Evolutionary conservation across 805 yeast genomes (phyloP), one percentile per base, ranked within the genome.

Genomic region (Spathaspora boniae): DNA sequence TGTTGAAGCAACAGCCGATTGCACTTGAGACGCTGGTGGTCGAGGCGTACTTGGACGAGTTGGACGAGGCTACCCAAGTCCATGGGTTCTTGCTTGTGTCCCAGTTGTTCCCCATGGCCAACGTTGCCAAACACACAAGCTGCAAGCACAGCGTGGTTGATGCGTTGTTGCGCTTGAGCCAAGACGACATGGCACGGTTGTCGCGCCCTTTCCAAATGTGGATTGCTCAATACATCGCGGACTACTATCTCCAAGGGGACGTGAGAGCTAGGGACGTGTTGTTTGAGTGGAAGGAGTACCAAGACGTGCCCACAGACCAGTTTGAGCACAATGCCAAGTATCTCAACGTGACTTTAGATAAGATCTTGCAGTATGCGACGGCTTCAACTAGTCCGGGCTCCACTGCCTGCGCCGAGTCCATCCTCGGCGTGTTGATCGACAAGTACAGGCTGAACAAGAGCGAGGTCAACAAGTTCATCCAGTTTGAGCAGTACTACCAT

Each of bases 381-480:
- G n/a, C n/a, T n/a, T n/a, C n/a, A n/a, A n/a, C n/a, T n/a, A n/a
- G n/a, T n/a, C n/a, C n/a, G n/a, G n/a, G n/a, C n/a, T n/a, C n/a
- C n/a, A n/a, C n/a, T n/a, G 53, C 53, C 4, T 48, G 62, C 33
- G 54, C 69, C 28, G 76, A 74, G 26, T 41, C 65, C 4, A 47
- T 69, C 5, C 26, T 69, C 6, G 76, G 78, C 1, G 63, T 56
- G 7, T 47, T 72, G 12, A 40, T 69, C 1, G 44, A 54, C 38
- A 57, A 53, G 19, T 54, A 48, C 35, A 40, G 46, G n/a, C 29
- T 35, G 24, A 47, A 33, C 9, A 41, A 21, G 7, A 36, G 12
- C 11, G 56, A 51, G 18, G 38, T 55, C 1, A 26, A 22, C 9
- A 50, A 51, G 22, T 48, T 42, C 36, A 15, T 64, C 3, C 46